Evolutionary conservation across 1,139 yeast species (phyloP), one percentile per base, ranked within the genome.

Genomic region (Hyphopichia buzzinii): DNA sequence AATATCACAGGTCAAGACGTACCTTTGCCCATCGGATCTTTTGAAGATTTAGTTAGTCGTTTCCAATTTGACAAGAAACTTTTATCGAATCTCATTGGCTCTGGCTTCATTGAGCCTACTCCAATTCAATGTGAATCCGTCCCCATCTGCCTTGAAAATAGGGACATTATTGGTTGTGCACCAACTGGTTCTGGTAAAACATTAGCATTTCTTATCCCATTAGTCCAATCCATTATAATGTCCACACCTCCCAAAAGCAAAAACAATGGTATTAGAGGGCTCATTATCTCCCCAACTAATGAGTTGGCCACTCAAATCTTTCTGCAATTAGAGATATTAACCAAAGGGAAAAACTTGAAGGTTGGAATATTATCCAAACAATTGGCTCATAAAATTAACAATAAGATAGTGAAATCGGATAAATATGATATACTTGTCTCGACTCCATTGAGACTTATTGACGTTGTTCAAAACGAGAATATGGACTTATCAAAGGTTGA

Each of bases 151-250:
- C 64, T 86, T 34, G 67, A 74, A 34, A 71, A 68, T 17, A 74
- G 92, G 41, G 96, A 88, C 52, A 55, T 88, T 32, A 68, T 88
- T 39, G 95, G 94, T 1, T 85, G 95, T 68, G 96, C 96, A 0
- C 96, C 96, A 29, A 88, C 96, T 0, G 96, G 96, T 48, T 84
- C 95, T 5, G 96, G 96, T 65, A 88, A 88, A 57, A 87, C 99
- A 0, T 63, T 92, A 41, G 95, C 97, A 3, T 92, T 92, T 52
- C 67, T 92, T 48, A 74, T 92, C 30, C 99, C 99, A 2, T 54
- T 90, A 47, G 63, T 92, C 12, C 95, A 88, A 50, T 69, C 69
- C 24, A 44, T 66, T 33, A 49, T 77, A 31, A 42, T 48, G 17
- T 31, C 50, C 40, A 34, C 57, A 52, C 39, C 38, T 17, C 51